phyloP scores from a whole-genome alignment of 306 rosid species.

The Spatholobus suberectus region DNA sequence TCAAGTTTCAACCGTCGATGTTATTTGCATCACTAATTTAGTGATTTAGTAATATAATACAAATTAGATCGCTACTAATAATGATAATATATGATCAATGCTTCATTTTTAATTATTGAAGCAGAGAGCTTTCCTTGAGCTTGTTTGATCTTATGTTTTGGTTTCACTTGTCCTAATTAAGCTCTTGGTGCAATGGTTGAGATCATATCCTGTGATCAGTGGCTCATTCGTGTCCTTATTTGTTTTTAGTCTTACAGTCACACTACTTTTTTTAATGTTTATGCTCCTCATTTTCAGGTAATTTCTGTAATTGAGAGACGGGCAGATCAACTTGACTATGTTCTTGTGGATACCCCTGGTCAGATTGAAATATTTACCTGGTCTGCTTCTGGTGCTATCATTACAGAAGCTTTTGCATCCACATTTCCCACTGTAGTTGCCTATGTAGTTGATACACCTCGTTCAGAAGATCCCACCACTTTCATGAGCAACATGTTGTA shows the following conservation, averaged over 20 bases:
- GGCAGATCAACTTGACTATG: slow-evolving; percentile 93
- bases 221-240: neutral
- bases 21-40: neutral
- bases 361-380: slow-evolving; percentile 98
- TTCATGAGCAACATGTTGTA: slow-evolving; percentile 98
- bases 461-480: slow-evolving; percentile 79
- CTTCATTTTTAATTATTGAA: neutral
- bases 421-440: slow-evolving; percentile 92
- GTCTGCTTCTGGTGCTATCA: slow-evolving; percentile 97
- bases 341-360: slow-evolving; percentile 94
- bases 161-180: neutral
- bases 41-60: no score
- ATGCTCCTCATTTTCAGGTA: slow-evolving; percentile 61
- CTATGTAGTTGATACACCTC: slow-evolving; percentile 90
- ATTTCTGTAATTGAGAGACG: slow-evolving; percentile 79
- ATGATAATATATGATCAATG: neutral
- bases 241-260: neutral
- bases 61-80: neutral
- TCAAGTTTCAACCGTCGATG: neutral
- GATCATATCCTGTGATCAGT: neutral
- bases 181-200: neutral
- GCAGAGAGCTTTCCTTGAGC: neutral
- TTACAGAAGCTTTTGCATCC: slow-evolving; percentile 98
- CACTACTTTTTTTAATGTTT: neutral
- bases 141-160: neutral